Evolutionary conservation across 2,329 filamentous ascomycete species (phyloP), one percentile per base, ranked within the genome.

Genomic region (Aspergillus nomiae): DNA sequence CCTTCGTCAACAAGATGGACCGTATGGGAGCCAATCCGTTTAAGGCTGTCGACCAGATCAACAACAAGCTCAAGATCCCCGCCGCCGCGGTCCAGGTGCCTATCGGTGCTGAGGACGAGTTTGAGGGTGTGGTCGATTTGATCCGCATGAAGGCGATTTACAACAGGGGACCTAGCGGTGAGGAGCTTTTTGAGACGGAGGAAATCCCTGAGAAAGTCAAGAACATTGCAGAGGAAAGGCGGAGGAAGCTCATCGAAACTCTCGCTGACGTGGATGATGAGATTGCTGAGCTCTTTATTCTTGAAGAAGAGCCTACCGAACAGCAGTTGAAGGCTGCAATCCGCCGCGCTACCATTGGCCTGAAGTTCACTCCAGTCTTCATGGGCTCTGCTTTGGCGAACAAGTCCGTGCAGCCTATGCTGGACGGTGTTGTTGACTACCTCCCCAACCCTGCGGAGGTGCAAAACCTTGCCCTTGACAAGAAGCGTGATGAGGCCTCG

Each of bases 1-100:
- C 92, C 60, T 99, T 99, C 75, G 89, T 99, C 77, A 99, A 99
- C 84, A 99, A 99, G 86, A 98, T 99, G 94, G 95, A 99, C 76
- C 90, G 95, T 69, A 97, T 97, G 91, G 95, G 95, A 64, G 92
- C 95, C 68, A 98, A 99, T 77, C 95, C 95, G 10, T 99, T 94
- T 88, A 97, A 96, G 81, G 94, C 93, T 10, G 89, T 99, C 62
- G 94, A 99, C 46, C 94, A 97, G 81, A 98, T 99, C 84, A 97
- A 97, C 82, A 87, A 89, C 73, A 99, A 99, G 82, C 87, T 99
- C 66, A 94, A 94, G 81, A 90, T 98, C 59, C 89, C 92, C 36
- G 95, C 95, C 38, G 95, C 95, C 14, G 95, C 95, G 21, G 86
- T 99, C 50, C 95, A 99, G 80, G 89, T 99, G 28, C 95, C 95